Conservation (phyloP, 2,329 filamentous ascomycete species). For the Cytospora chrysosperma region DNA sequence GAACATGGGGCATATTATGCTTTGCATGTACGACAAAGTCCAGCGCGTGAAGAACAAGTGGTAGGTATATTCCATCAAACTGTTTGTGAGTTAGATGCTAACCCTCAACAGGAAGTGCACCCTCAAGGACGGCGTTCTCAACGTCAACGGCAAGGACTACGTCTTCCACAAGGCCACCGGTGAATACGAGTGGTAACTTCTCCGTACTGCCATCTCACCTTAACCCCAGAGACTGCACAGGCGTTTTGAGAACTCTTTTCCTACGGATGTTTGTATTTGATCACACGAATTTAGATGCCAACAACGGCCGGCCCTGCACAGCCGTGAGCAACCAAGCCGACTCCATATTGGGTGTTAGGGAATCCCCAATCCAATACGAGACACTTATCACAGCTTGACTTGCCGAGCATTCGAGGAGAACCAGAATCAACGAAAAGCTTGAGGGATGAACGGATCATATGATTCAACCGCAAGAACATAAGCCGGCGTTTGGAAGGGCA, state of each 20-base stretch:
- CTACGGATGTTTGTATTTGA: neutral
- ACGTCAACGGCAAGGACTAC: slow-evolving; percentile 91
- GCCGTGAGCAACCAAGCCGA: neutral
- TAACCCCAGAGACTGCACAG: neutral
- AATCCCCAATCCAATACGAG: neutral
- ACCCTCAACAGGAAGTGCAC: slow-evolving; percentile 78
- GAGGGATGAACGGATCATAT: neutral
- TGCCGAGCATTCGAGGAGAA: neutral
- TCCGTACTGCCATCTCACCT: neutral
- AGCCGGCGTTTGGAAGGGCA: slow-evolving; percentile 5
- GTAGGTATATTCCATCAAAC: slow-evolving; percentile 42
- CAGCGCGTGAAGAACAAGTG: slow-evolving; percentile 99
- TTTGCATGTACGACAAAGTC: slow-evolving; percentile 99
- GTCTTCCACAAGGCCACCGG: slow-evolving; percentile 97
- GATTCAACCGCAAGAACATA: neutral
- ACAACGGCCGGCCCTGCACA: neutral
- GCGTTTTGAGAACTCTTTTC: neutral
- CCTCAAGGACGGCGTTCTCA: slow-evolving; percentile 93
- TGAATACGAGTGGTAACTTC: slow-evolving; percentile 89
- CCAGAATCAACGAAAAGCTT: neutral
- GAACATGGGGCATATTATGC: slow-evolving; percentile 83
- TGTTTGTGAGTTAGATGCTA: neutral
- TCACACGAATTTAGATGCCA: neutral
- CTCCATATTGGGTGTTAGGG: neutral
- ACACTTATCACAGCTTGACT: neutral